Conservation (phyloP, 2,329 filamentous ascomycete species). For the Fusarium nanum region DNA sequence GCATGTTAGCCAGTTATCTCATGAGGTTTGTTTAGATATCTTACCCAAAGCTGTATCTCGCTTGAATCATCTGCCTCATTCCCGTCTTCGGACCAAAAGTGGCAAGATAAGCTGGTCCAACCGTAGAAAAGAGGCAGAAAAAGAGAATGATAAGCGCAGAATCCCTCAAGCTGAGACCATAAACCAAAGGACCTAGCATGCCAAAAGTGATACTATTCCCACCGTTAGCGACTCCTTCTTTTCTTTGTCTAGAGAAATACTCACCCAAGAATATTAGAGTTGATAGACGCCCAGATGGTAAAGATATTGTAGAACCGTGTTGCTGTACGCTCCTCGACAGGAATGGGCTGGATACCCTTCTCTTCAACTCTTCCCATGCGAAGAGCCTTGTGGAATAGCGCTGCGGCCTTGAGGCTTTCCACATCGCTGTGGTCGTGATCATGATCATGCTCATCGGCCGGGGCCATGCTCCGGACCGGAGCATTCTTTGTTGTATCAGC, state of each 20-base stretch:
- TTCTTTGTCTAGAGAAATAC: constrained; percentile 18
- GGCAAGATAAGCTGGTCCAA: constrained; percentile 67
- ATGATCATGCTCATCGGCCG: constrained; percentile 30
- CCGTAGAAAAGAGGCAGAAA: constrained; percentile 67
- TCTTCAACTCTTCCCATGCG: constrained; percentile 57
- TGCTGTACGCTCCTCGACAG: constrained; percentile 55
- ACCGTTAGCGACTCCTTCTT: constrained; percentile 3
- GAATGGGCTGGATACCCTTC: constrained; percentile 58
- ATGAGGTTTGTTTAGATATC: neutral
- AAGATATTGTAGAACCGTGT: constrained; percentile 59
- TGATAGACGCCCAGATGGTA: constrained; percentile 62
- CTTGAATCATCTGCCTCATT: constrained; percentile 74
- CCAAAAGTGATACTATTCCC: constrained; percentile 68
- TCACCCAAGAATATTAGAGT: constrained; percentile 60
- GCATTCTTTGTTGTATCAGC: constrained; percentile 28
- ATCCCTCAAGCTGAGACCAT: constrained; percentile 67
- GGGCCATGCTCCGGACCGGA: constrained; percentile 27
- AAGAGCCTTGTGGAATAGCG: constrained; percentile 50
- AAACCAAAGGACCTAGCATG: constrained; percentile 68
- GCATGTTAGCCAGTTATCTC: neutral
- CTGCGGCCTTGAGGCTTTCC: constrained; percentile 44
- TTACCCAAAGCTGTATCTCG: constrained; percentile 71
- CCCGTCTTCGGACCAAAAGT: constrained; percentile 71
- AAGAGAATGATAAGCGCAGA: constrained; percentile 71
- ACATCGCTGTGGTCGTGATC: constrained; percentile 43